Evolutionary conservation across 768 basidiomycete species (phyloP), one percentile per base, ranked within the genome.

Genomic region (Xerocomus spinulosus): DNA sequence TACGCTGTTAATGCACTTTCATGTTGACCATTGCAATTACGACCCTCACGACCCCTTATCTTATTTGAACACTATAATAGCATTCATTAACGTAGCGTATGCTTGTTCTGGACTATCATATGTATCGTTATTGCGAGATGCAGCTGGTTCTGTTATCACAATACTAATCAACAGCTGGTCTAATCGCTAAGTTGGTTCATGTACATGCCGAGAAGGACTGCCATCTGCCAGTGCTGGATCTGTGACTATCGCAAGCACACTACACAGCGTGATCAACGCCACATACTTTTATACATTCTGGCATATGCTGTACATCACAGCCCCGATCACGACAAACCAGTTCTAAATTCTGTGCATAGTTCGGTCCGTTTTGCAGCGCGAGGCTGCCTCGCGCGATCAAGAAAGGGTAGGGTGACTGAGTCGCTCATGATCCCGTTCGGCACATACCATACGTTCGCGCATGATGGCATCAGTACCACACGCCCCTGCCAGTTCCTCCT

Each of bases 71-170:
- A 42, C 6, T 24, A 36, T 30, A 41, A 30, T 46, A 38, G 28
- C 48, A 39, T 42, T 23, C 50, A 56, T 42, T 56, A 60, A 49
- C 50, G 47, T 60, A 63, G 40, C 46, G 40, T 55, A 61, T 49
- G 47, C 20, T 32, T 48, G 46, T 60, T 58, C 45, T 48, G 46
- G 29, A 54, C 28, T 17, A 47, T 45, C 30, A 32, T 42, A 24
- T 52, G 53, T 60, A 54, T 46, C 45, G 44, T 36, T 45, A 42
- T 29, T 44, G 41, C 35, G 9, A 2, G 9, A 18, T 38, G 40
- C 49, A 59, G 62, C 62, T 32, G 50, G 62, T 48, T 32, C 55
- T 56, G 57, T 47, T 26, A 23, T 42, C 44, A 25, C 26, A 33
- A 30, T 15, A 23, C 17, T 30, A 24, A n/a, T 33, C n/a, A n/a